Conservation (phyloP, 2,329 filamentous ascomycete genomes). For the Falciphora oryzae region DNA sequence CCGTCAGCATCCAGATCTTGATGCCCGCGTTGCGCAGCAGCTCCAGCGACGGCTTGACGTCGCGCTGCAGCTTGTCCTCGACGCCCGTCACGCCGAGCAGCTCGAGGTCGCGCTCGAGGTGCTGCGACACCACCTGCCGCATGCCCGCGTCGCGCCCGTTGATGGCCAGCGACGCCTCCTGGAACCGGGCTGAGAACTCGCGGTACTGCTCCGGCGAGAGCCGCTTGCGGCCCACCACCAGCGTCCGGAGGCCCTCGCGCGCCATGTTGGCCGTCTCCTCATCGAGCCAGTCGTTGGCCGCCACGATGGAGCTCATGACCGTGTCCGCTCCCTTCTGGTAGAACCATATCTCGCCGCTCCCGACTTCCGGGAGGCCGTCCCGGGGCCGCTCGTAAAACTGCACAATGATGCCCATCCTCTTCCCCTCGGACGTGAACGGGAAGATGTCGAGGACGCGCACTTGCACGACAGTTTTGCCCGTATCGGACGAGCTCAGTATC, state of each 20-base stretch:
- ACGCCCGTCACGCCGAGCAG: slow-evolving; percentile 96
- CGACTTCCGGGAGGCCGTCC: slow-evolving; percentile 39
- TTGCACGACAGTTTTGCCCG: slow-evolving; percentile 68
- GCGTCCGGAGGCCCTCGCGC: slow-evolving; percentile 84
- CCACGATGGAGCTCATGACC: slow-evolving; percentile 94
- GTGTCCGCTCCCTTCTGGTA: slow-evolving; percentile 98
- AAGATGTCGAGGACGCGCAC: slow-evolving; percentile 92
- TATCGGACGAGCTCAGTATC: slow-evolving; percentile 70
- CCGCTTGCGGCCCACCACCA: slow-evolving; percentile 90
- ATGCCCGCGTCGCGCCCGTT: slow-evolving; percentile 75
- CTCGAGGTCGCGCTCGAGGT: slow-evolving; percentile 83
- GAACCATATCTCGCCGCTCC: slow-evolving; percentile 85
- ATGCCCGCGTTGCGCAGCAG: slow-evolving; percentile 93
- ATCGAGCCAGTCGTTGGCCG: slow-evolving; percentile 95
- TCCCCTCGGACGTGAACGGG: slow-evolving; percentile 95
- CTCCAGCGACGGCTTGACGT: slow-evolving; percentile 93
- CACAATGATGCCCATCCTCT: slow-evolving; percentile 96
- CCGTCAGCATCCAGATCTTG: slow-evolving; percentile 99
- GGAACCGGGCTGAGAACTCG: slow-evolving; percentile 69
- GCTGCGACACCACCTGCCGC: slow-evolving; percentile 70
- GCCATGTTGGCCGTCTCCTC: slow-evolving; percentile 99
- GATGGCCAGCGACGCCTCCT: slow-evolving; percentile 75
- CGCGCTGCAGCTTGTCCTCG: slow-evolving; percentile 91
- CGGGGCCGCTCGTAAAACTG: slow-evolving; percentile 64
- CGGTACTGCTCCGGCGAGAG: slow-evolving; percentile 73